phyloP scores from a whole-genome alignment of 192 early-diverging fungal genomes.

The Mortierella claussenii region DNA sequence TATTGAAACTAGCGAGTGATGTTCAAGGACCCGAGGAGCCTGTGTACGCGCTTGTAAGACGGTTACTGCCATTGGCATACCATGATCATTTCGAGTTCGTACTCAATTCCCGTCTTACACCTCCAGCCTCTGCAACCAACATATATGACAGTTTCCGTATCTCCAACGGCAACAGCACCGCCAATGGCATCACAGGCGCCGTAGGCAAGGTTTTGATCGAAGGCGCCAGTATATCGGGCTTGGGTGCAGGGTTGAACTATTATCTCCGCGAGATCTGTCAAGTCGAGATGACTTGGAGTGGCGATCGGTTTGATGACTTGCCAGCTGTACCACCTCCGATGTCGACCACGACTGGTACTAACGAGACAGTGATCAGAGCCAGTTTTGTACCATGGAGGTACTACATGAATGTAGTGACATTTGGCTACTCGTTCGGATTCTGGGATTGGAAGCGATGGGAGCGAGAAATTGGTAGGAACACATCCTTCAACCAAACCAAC shows the following conservation, averaged over 20 bases:
- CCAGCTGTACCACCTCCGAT: conserved; percentile 20
- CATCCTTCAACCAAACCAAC: neutral
- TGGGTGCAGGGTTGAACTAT: conserved; percentile 45
- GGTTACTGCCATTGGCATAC: conserved; percentile 21
- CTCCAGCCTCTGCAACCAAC: conserved; percentile 22
- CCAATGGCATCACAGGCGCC: neutral
- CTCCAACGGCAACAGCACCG: conserved; percentile 2
- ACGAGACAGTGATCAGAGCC: conserved; percentile 9
- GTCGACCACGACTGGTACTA: neutral
- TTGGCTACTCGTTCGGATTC: conserved; percentile 43
- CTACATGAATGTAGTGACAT: conserved; percentile 53
- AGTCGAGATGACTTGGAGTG: conserved; percentile 50
- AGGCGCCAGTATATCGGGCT: conserved; percentile 11
- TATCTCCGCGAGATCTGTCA: conserved; percentile 36
- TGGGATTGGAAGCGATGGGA: conserved; percentile 53
- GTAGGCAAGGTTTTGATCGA: conserved; percentile 14
- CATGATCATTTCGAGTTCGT: conserved; percentile 22
- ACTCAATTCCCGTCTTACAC: conserved; percentile 7
- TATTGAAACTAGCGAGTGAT: too few relatives aligned
- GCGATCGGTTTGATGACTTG: conserved; percentile 32
- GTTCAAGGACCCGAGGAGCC: neutral
- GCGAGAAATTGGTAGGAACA: conserved; percentile 32
- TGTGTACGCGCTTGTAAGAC: conserved; percentile 8
- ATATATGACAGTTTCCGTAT: conserved; percentile 36
- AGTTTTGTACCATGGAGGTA: conserved; percentile 50